Conservation (phyloP, 768 basidiomycete species). For the Macrolepiota fuliginosa region DNA sequence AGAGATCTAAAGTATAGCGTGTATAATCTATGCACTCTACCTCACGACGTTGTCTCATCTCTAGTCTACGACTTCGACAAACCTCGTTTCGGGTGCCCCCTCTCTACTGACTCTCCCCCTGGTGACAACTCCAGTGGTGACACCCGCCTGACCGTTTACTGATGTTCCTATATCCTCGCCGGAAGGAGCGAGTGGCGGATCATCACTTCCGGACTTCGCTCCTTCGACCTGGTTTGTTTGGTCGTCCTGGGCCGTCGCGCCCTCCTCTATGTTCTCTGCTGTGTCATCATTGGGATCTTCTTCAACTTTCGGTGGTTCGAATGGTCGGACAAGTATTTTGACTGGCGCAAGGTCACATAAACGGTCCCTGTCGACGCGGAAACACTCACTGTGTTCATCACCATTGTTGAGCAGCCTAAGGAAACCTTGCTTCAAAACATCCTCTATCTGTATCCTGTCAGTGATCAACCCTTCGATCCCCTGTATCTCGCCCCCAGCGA, state of each 20-base stretch:
- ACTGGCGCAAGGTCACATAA: conserved; percentile 18
- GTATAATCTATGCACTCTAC: too few relatives aligned
- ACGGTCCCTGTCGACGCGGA: background rate
- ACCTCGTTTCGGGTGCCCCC: background rate
- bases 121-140: background rate
- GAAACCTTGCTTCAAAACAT: conserved; percentile 43
- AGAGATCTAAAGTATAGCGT: too few relatives aligned
- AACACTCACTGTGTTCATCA: conserved; percentile 35
- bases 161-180: background rate
- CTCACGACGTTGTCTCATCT: too few relatives aligned
- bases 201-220: background rate
- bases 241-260: background rate
- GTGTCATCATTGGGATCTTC: background rate
- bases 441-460: conserved; percentile 36
- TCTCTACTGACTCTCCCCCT: background rate
- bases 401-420: conserved; percentile 37
- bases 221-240: background rate
- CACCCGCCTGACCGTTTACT: background rate
- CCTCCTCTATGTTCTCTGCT: background rate
- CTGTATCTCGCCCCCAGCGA: conserved; percentile 34
- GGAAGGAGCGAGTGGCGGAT: background rate
- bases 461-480: conserved; percentile 42
- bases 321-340: conserved; percentile 35
- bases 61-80: background rate
- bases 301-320: conserved; percentile 1